Evolutionary conservation across 768 basidiomycete genomes (phyloP), one percentile per base, ranked within the genome.

Genomic region (Leccinellum albellum): DNA sequence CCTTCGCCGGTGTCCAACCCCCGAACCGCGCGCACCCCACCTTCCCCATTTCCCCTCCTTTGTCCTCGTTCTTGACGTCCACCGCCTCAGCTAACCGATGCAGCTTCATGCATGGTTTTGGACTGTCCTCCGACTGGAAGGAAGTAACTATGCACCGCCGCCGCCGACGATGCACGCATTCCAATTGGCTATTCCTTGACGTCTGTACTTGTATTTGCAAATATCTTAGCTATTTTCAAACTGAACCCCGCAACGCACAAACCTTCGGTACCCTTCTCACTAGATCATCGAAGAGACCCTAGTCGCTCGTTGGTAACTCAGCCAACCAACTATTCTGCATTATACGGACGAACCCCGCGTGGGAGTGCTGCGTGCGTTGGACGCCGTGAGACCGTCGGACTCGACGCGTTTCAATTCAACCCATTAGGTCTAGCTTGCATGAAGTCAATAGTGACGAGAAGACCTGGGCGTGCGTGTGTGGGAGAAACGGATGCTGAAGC

Each of bases 331-430:
- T 8, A 28, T 28, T 28, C 28, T 28, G n/a, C n/a, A 28, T 4
- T 7, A 8, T n/a, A 40, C 17, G 37, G n/a, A 42, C 40, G 40
- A 42, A 20, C 40, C 40, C 37, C 20, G 40, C 40, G 40, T 42
- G 40, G 40, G 40, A 42, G 20, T 42, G 20, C 40, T 42, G 40
- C 40, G 37, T 40, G 37, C n/a, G n/a, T 40, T 40, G n/a, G 9
- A n/a, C 37, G n/a, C 10, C 37, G 37, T 20, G 40, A 21, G 40
- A 21, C 40, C 40, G 40, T 42, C 40, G 37, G 37, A n/a, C n/a
- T 40, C 37, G 21, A 56, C 35, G 26, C 26, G 52, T 62, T 63
- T 62, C 55, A 46, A 51, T 28, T 59, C 49, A 44, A 49, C 56
- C 51, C 60, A 59, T 51, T 32, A 32, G 64, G 55, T 26, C 17